Evolutionary conservation across 345 rosid genomes (phyloP).

Genomic region (Citrus hindsii): DNA sequence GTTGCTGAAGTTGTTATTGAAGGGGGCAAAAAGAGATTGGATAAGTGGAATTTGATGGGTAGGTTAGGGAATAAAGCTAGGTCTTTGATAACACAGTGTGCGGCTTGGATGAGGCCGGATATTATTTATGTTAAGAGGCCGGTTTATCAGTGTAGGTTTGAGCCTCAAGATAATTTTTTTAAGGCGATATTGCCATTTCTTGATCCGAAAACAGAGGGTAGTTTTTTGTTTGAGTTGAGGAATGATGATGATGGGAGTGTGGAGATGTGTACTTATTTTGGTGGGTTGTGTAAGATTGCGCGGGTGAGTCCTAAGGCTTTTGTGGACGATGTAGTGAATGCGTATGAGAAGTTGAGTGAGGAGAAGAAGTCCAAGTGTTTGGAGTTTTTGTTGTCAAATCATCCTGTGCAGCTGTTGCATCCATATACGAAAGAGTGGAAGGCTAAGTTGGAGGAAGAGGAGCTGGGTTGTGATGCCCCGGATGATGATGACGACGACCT

Average conservation of each 20-base stretch:
- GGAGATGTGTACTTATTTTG: constrained; percentile 65
- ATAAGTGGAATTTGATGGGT: constrained; percentile 95
- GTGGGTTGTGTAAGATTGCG: constrained; percentile 88
- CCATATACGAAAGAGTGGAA: constrained; percentile 94
- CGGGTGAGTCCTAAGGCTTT: constrained; percentile 70
- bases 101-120: constrained; percentile 96
- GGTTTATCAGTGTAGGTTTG: constrained; percentile 86
- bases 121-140: constrained; percentile 88
- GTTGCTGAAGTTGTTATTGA: constrained; percentile 81
- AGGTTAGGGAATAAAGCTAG: constrained; percentile 79
- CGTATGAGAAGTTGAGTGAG: constrained; percentile 69
- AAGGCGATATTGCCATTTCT: constrained; percentile 51
- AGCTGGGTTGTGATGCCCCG: constrained; percentile 95
- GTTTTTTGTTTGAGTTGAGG: constrained; percentile 53
- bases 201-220: constrained; percentile 67
- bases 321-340: constrained; percentile 95
- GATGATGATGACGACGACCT: constrained; percentile 55
- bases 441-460: constrained; percentile 90
- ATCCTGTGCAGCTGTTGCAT: constrained; percentile 74
- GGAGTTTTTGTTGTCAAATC: constrained; percentile 74
- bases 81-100: constrained; percentile 62
- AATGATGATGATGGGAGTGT: constrained; percentile 67
- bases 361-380: constrained; percentile 68
- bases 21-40: constrained; percentile 71
- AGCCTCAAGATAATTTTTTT: constrained; percentile 79